These are phyloP conservation scores for Rhynchosporium secalis DNA, from an alignment of 2,329 filamentous ascomycete genomes.

Conservation along the genomic window DNA sequence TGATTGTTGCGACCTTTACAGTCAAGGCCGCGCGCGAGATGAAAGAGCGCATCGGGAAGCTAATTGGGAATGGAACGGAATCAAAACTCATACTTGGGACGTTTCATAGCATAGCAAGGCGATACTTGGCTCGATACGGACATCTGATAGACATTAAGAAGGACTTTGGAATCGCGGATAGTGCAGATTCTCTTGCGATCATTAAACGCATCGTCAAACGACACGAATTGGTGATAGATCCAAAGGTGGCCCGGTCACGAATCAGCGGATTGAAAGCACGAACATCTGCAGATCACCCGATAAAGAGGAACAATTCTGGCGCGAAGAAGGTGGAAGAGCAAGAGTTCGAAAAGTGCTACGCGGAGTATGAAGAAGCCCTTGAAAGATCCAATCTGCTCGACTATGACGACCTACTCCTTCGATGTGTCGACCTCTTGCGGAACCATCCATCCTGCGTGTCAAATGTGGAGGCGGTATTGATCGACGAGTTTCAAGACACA, in stretches of 20 bases:
- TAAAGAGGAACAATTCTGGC: constrained; percentile 35
- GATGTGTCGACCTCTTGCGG: constrained; percentile 76
- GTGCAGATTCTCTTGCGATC: constrained; percentile 74
- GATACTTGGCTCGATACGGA: constrained; percentile 83
- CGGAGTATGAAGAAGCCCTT: constrained; percentile 77
- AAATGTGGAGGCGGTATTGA: constrained; percentile 87
- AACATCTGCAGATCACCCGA: constrained; percentile 49
- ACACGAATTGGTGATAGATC: constrained; percentile 66
- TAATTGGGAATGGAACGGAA: constrained; percentile 77
- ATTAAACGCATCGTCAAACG: constrained; percentile 81
- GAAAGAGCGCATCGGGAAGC: constrained; percentile 78
- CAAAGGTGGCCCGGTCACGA: constrained; percentile 67
- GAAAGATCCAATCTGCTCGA: constrained; percentile 79
- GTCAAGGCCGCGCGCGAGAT: constrained; percentile 94
- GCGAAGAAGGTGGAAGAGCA: constrained; percentile 51
- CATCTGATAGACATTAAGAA: constrained; percentile 77
- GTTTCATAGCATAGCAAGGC: constrained; percentile 88
- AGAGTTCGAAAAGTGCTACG: constrained; percentile 70
- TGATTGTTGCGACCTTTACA: constrained; percentile 95
- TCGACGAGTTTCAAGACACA: constrained; percentile 97
- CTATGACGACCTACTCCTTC: constrained; percentile 88
- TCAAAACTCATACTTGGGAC: constrained; percentile 83
- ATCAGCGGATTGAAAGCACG: constrained; percentile 70
- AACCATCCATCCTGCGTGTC: constrained; percentile 76
- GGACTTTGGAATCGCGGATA: constrained; percentile 90